Base-by-base conservation (phyloP, 257 asterid species). In the Striga asiatica region DNA sequence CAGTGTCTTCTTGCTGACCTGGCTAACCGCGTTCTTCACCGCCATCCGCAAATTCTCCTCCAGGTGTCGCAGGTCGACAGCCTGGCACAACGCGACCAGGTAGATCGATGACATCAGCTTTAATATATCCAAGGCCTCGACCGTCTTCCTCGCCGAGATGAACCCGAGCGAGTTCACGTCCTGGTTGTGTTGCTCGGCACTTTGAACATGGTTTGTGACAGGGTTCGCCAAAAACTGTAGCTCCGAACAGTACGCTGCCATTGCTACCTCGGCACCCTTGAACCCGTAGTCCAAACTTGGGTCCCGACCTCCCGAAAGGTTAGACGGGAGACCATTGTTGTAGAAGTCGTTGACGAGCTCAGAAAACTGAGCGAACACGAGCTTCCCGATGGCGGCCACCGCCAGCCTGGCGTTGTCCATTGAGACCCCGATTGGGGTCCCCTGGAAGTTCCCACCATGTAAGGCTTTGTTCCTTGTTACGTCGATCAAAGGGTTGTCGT, bases 111-210 rank as follows among this genome's bases (percentile, higher is more conserved):
- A 76, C 83, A 79, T 76, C 28, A 79, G 76, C 43, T 76, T 76
- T 55, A 79, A 25, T 0, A 79, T 76, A 22, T 79, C 86, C 34
- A 76, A 34, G 1, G 86, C 86, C 52, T 79, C 86, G 0, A 54
- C 71, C 0, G 86, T 79, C 29, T 79, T 79, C 1, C 86, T 66
- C 0, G 86, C 68, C 0, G 87, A 79, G 48, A 79, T 79, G 60
- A 79, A 58, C 0, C 87, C 87, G 14, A 79, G 28, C 0, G 87
- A 79, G 51, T 79, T 79, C n/a, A 79, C 87, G 25, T 76, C 87
- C 23, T 79, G 83, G 42, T 79, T 79, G 49, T 79, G 85, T 23
- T 79, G 85, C 74, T 79, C 82, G 0, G 85, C 85, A 12, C 82
- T 79, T 28, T 79, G 83, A 13, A 79, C 86, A 24, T 79, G 86